phyloP scores from a whole-genome alignment of 2,329 filamentous ascomycete species.

The Aspergillus sp. region DNA sequence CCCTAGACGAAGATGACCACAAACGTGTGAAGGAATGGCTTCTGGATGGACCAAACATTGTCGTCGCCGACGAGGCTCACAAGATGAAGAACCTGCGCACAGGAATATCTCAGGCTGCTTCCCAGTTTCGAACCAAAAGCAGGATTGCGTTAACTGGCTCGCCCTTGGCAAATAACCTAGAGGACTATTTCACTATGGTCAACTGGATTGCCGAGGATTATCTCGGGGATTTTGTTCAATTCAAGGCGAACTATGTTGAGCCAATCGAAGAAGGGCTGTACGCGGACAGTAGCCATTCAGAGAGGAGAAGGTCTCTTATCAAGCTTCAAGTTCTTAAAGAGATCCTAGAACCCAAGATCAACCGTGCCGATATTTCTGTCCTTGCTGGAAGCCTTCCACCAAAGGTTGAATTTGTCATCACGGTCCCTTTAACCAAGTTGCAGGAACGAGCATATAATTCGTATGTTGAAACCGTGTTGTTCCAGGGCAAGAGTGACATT shows the following conservation, averaged over 20 bases:
- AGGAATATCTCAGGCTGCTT: constrained; percentile 50
- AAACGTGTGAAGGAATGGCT: constrained; percentile 46
- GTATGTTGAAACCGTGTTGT: constrained; percentile 41
- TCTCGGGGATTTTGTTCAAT: constrained; percentile 64
- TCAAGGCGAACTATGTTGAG: constrained; percentile 62
- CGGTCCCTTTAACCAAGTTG: constrained; percentile 61
- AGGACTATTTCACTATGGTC: constrained; percentile 83
- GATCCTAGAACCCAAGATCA: constrained; percentile 71
- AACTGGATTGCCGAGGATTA: constrained; percentile 80
- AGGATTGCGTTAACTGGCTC: constrained; percentile 84
- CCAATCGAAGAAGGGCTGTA: constrained; percentile 72
- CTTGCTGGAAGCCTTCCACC: constrained; percentile 63
- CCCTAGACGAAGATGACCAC: constrained; percentile 33
- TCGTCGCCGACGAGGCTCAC: constrained; percentile 85
- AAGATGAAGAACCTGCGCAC: constrained; percentile 63
- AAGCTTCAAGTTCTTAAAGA: constrained; percentile 66
- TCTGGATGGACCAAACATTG: constrained; percentile 60
- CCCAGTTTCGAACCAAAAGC: constrained; percentile 59
- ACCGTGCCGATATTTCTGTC: constrained; percentile 66
- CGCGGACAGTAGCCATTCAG: constrained; percentile 52
- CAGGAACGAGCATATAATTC: constrained; percentile 61
- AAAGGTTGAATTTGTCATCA: constrained; percentile 80
- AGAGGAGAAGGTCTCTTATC: constrained; percentile 59
- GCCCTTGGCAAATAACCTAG: constrained; percentile 76
- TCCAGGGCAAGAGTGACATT: constrained; percentile 25